Base-by-base conservation (phyloP, 2,329 filamentous ascomycete genomes). In the Thielaviopsis cerberus region DNA sequence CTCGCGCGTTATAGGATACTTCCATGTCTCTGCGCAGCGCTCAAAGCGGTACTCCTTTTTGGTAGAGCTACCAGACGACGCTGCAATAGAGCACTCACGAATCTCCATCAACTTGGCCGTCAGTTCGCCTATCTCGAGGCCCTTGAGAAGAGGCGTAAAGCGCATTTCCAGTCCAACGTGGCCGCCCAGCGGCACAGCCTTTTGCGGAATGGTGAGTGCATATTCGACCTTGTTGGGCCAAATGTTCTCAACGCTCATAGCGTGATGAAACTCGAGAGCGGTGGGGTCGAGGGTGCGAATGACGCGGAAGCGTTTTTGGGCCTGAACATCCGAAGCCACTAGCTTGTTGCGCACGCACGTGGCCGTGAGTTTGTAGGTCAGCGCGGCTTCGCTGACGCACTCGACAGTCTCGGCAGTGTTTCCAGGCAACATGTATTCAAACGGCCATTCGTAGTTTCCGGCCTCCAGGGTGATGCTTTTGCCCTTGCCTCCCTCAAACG, bases 221-320 rank as follows among this genome's bases (percentile, higher is more conserved):
- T 98, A 98, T 68, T 94, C 88, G 64, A 97, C 80, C 74, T 98
- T 98, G 73, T 95, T 92, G 5, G 89, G 86, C 92, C 92, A 98
- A 62, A 94, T 86, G 67, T 96, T 96, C 70, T 96, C 90, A 63
- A 97, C 90, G 62, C 87, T 88, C 88, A 96, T 92, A 53, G 88
- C 85, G 69, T 97, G 86, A 41, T 86, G 77, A 62, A 90, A 78
- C 67, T 91, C 86, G 60, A 90, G 75, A 11, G 86, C 85, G 55
- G 82, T 83, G 11, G 86, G 78, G 61, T 88, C 85, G 53, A 90
- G 73, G 0, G 87, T 91, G 59, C 87, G 80, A 59, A 91, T 85
- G 59, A 91, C 80, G 58, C 87, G 80, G 58, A 92, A 70, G 57
- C 85, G 83, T 69, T 91, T 91, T 68, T 84, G 84, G 34, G 87